These are phyloP conservation scores for Eucalyptus urophylla DNA, from an alignment of 345 rosid genomes.

Conservation along the genomic window DNA sequence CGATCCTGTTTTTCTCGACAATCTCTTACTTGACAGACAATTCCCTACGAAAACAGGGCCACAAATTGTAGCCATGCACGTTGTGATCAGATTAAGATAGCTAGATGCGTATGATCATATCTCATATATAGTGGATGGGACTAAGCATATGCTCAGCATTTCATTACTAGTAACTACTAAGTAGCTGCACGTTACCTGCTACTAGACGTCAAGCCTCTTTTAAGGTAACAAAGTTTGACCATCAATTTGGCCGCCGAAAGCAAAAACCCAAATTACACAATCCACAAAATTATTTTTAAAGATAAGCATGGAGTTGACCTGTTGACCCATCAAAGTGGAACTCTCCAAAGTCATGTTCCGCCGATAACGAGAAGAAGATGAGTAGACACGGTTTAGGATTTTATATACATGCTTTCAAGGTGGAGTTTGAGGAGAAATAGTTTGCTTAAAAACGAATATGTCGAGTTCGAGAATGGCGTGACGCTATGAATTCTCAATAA, in stretches of 20 bases:
- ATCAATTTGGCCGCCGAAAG: neutral
- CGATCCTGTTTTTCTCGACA: neutral
- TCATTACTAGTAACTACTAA: neutral
- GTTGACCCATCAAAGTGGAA: no score
- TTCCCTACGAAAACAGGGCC: neutral
- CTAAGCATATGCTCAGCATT: neutral
- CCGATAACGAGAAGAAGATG: neutral
- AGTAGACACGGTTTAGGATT: neutral
- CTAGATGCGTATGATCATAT: neutral
- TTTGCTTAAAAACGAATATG: neutral
- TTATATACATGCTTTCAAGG: neutral
- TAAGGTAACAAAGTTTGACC: neutral
- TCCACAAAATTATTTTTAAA: no score
- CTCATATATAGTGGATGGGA: neutral
- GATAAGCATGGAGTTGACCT: no score
- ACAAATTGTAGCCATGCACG: neutral
- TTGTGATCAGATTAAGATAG: neutral
- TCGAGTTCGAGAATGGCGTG: neutral
- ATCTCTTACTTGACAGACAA: neutral
- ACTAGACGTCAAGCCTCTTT: neutral
- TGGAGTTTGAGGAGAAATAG: neutral
- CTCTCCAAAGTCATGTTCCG: neutral
- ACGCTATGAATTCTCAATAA: neutral
- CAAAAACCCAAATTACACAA: neutral
- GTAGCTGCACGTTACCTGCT: neutral